Base-by-base conservation (phyloP, 768 basidiomycete genomes). In the Kwoniella bestiolae region DNA sequence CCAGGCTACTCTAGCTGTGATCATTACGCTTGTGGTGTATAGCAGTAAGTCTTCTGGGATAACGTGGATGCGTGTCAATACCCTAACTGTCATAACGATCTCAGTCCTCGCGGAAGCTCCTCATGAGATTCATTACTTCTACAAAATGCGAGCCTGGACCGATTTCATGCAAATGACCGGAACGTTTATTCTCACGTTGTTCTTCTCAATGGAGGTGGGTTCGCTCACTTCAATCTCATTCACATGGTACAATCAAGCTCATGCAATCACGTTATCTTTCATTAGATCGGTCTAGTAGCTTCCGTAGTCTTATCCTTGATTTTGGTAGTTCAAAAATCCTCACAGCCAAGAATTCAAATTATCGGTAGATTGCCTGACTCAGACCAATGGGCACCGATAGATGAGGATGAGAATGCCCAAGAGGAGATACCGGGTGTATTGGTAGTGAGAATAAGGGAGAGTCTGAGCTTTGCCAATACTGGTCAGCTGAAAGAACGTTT, bases 391-490 rank as follows among this genome's bases (percentile, higher is more conserved):
- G 91, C 89, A 68, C 89, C 95, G 3, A 85, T 99, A 44, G 90
- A 90, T 52, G 93, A 96, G 77, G 89, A 90, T 63, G 91, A 92
- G 60, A 90, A 88, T 0, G 86, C 88, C 70, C 92, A 96, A 56
- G 80, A 81, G 53, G 76, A 82, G 46, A 71, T 81, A 16, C 73
- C 75, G 11, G 76, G 80, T 41, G 80, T 81, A 71, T 83, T 99
- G 50, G 94, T 99, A 52, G 86, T 97, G 5, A 85, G 93, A 25
- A 90, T 99, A 59, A 83, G 92, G 31, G 95, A 98, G 82, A 90
- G 87, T 74, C 84, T 99, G 28, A 91, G 92, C 76, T 99, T 99
- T 71, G 94, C 95, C 12, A 99, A 99, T 78, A 94, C 94, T 23
- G 91, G 93, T 35, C 93, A 94, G 74, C 83, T 99, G 23, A 97